Conservation (phyloP, 1,284 basidiomycete genomes). For the Xerocomus minutiporus region DNA sequence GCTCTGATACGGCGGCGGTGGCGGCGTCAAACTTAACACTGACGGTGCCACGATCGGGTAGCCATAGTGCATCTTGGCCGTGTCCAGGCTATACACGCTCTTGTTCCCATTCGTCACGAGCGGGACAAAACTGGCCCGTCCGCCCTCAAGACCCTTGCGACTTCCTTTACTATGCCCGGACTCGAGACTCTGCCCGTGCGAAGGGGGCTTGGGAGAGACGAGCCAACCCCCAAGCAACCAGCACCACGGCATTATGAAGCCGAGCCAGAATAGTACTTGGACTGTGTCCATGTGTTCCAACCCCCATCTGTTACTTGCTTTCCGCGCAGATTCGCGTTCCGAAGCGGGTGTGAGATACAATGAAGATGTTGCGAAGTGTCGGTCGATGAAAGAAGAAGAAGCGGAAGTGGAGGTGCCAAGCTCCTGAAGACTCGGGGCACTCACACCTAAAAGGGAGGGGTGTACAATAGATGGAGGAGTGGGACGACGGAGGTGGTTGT, state of each 20-base stretch:
- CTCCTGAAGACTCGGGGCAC: slow-evolving; percentile 31
- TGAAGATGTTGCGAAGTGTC: slow-evolving; percentile 31
- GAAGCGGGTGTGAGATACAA: slow-evolving; percentile 22
- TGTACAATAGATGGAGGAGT: slow-evolving; percentile 1
- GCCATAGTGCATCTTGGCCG: slow-evolving; percentile 23
- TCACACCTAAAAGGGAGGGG: slow-evolving; percentile 15
- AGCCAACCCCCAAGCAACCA: slow-evolving; percentile 75
- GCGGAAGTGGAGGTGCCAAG: slow-evolving; percentile 21
- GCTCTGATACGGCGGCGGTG: slow-evolving; percentile 20
- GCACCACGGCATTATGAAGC: slow-evolving; percentile 59
- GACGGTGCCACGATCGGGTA: slow-evolving; percentile 34
- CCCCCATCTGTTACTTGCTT: slow-evolving; percentile 21
- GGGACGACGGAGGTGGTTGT: slow-evolving; percentile 17
- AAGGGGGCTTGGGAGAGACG: slow-evolving; percentile 27
- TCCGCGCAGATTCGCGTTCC: slow-evolving; percentile 21
- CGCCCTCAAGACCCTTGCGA: slow-evolving; percentile 19
- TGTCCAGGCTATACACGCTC: slow-evolving; percentile 22
- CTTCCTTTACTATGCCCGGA: slow-evolving; percentile 8
- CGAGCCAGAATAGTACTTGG: slow-evolving; percentile 64
- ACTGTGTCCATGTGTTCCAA: slow-evolving; percentile 39
- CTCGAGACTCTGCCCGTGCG: neutral
- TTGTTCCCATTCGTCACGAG: slow-evolving; percentile 32
- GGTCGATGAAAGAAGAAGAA: slow-evolving; percentile 35
- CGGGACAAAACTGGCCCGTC: slow-evolving; percentile 29
- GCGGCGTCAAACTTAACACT: slow-evolving; percentile 25